A percentile compares a stretch with the other conserved stretches of the same genome.
Conservation (phyloP, 1,139 yeast genomes). For the Diutina siamensis region DNA sequence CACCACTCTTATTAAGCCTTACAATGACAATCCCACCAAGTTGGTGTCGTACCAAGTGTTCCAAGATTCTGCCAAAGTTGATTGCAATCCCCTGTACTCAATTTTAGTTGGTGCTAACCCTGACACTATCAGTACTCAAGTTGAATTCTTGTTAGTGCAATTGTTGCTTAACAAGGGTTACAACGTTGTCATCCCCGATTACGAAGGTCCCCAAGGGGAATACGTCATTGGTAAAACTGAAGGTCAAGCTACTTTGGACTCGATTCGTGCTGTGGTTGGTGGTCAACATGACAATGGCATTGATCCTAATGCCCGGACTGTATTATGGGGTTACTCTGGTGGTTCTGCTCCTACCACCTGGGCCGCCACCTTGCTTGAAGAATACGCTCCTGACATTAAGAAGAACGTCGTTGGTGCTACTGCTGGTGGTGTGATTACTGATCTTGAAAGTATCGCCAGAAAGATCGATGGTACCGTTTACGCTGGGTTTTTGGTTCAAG, state of each 20-base stretch:
- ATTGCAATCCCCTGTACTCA: conserved; percentile 11
- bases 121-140: conserved; percentile 7
- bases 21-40: conserved; percentile 9
- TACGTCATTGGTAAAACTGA: conserved; percentile 9
- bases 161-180: conserved; percentile 9
- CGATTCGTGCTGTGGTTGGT: conserved; percentile 10
- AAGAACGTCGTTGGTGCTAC: not conserved
- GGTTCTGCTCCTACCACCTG: conserved; percentile 6
- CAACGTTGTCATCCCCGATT: conserved; percentile 10
- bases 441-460: conserved; percentile 15
- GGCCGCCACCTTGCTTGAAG: not conserved
- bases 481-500: conserved; percentile 18
- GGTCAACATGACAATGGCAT: conserved; percentile 9
- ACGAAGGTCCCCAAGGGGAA: conserved; percentile 10
- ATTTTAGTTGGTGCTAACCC: conserved; percentile 8
- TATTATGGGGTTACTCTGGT: conserved; percentile 13
- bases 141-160: conserved; percentile 8
- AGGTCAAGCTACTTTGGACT: conserved; percentile 10
- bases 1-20: conserved; percentile 10
- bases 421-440: conserved; percentile 21
- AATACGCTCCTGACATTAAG: conserved; percentile 4
- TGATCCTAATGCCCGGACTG: conserved; percentile 10
- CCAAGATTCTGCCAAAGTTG: conserved; percentile 8
- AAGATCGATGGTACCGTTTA: conserved; percentile 15
- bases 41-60: conserved; percentile 9